Percentiles rank a stretch among this genome's conserved stretches.
These are phyloP conservation scores for Cercospora sp. DNA, from an alignment of 2,329 filamentous ascomycete genomes.

Conservation along the genomic window DNA sequence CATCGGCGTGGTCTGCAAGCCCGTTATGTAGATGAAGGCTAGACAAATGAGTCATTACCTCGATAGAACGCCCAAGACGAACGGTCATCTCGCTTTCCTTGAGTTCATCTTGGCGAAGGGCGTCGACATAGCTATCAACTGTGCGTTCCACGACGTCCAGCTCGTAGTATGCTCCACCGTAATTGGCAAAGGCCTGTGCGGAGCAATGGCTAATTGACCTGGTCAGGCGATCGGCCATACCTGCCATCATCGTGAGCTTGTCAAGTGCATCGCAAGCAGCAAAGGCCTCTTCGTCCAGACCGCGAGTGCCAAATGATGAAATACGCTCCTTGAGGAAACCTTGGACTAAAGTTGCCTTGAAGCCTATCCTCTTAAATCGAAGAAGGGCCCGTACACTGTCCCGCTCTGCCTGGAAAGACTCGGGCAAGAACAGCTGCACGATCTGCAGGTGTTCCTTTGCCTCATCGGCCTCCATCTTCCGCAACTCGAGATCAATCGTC, in stretches of 20 bases:
- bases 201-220: constrained; percentile 78
- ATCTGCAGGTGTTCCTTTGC: constrained; percentile 85
- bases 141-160: constrained; percentile 88
- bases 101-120: constrained; percentile 77
- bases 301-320: constrained; percentile 64
- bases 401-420: constrained; percentile 75
- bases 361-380: constrained; percentile 81
- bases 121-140: constrained; percentile 85
- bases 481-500: constrained; percentile 87
- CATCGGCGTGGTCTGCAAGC: constrained; percentile 73
- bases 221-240: constrained; percentile 81
- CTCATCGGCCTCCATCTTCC: constrained; percentile 84
- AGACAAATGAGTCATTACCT: constrained; percentile 81
- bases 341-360: constrained; percentile 80
- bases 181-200: constrained; percentile 73
- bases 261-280: constrained; percentile 79
- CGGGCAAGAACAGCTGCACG: constrained; percentile 83
- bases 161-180: constrained; percentile 79
- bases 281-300: constrained; percentile 76
- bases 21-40: constrained; percentile 74
- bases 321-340: constrained; percentile 78
- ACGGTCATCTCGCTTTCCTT: constrained; percentile 79
- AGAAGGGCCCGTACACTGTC: constrained; percentile 88
- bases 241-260: constrained; percentile 79
- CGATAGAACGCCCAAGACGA: constrained; percentile 78